Evolutionary conservation across 2,329 filamentous ascomycete species (phyloP), one percentile per base, ranked within the genome.

Genomic region (Cladophialophora bantiana): DNA sequence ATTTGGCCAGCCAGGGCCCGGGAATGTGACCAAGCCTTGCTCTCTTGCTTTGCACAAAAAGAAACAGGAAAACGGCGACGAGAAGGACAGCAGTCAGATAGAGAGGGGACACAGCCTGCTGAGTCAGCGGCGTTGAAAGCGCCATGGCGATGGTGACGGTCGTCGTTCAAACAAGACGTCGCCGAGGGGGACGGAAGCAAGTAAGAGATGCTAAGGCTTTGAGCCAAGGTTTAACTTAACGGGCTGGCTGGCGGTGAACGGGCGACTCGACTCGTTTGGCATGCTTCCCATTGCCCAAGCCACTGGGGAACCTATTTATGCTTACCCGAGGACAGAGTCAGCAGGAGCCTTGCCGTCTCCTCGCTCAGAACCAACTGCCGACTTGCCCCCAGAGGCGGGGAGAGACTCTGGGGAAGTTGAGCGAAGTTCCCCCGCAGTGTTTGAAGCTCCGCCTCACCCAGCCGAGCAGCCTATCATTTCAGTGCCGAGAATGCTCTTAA

Each of bases 301-400:
- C 57, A 59, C 38, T n/a, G 40, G 26, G 57, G 57, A 50, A 48
- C 38, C n/a, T 59, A 59, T 59, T 59, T 59, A 59, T 59, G 57
- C 42, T 59, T 15, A 50, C 40, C 57, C 31, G 57, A 59, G n/a
- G 12, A n/a, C 26, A 20, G 18, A 40, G 10, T n/a, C 31, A 45
- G 15, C 40, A 2, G 13, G 20, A 48, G 57, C 31, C 57, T 59
- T 59, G 45, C 12, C 26, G 31, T 50, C 38, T 26, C 35, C 57
- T 59, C 40, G 13, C n/a, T 15, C 55, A 58, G 45, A 45, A 48
- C 12, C 57, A 59, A 59, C 57, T 59, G 57, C 57, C 57, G 57
- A 50, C 57, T 40, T 59, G 38, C 31, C 52, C 52, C 34, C 31
- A 31, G 38, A 50, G 32, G 57, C 57, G 57, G 57, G 57, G 57